Evolutionary conservation across 2,329 filamentous ascomycete genomes (phyloP), one percentile per base, ranked within the genome.

Genomic region (Didymella segeticola): DNA sequence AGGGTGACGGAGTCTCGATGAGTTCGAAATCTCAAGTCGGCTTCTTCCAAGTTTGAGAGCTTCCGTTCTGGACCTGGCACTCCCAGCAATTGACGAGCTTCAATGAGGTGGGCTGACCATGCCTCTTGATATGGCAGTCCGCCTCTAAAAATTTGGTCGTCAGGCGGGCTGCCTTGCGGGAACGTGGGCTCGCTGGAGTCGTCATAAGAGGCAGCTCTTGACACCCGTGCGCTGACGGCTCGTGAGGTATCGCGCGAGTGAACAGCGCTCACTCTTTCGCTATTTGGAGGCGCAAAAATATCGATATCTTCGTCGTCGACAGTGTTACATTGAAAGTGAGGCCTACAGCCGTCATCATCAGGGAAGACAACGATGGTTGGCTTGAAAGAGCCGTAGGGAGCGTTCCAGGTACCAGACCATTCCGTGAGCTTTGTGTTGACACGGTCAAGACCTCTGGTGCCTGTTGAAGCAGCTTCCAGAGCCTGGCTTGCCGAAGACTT

Each of bases 1-100:
- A 72, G 52, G 1, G 67, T 57, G 0, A 73, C 56, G 0, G 72
- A 74, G 42, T 74, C 69, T 20, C 68, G 66, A 50, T 74, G 72
- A 17, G 61, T 63, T 3, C 67, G 61, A 20, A 74, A 74, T 14
- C 53, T 63, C 1, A 60, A 19, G 2, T 71, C 64, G 12, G 51
- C 43, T 9, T 70, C 68, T 3, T 73, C 69, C 11, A 72, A 30
- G 17, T 69, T 69, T 0, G 70, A 73, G 6, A 72, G 57, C 39
- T 59, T 62, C 4, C 61, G 63, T 25, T 49, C 10, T 5, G 39
- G 25, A 2, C 43, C 46, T 2, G 53, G 22, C 20, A 46, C 46
- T 5, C 47, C 56, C 3, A 36, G 37, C 12, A 41, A 49, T 19
- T 48, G 33, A 15, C 45, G 42, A n/a, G 46, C 30, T 20, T 51